Evolutionary conservation across 352 stramenopile species (phyloP), one percentile per base, ranked within the genome.

Genomic region (Phytopythium ostracodes): DNA sequence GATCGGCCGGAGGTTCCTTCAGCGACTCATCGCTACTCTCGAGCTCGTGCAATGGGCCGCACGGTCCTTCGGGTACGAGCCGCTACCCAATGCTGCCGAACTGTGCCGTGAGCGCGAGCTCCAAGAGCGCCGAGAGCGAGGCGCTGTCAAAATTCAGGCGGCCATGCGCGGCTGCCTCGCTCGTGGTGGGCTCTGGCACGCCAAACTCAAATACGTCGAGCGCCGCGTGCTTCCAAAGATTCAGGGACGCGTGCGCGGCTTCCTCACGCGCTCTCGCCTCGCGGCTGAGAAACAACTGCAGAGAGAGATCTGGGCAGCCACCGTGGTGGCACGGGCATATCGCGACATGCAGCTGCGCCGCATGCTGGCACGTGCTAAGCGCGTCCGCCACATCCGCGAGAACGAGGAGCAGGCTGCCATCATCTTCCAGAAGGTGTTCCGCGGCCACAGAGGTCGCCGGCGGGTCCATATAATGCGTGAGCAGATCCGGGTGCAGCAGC

Each of bases 61-160:
- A n/a, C 76, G 62, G 17, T 96, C 92, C 62, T 88, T 95, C 46
- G 89, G 89, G n/a, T 94, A 91, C 49, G 79, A 94, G 59, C 87
- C 88, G 9, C 70, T 94, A 4, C 85, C 87, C 10, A 90, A 97
- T 56, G 89, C 89, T 31, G 66, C 81, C 7, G 77, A 93, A 55
- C 68, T 96, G 17, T 89, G 81, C 36, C 63, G 63, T 2, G 67
- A 90, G 50, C 80, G 85, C 9, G 86, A 96, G 40, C 70, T 63
- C 2, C 70, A 71, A 5, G 46, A 80, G 8, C 62, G 83, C 1
- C 59, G 90, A 53, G 24, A 76, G 29, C 69, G 56, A 42, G 81
- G 86, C 43, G 79, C 81, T 1, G 68, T 91, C 42, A 72, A 77
- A 59, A 91, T 97, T 57, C 90, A 98, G 58, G 79, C 80, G 10